Evolutionary conservation across 345 rosid genomes (phyloP).

Genomic region (Eucalyptus erythrocorys): DNA sequence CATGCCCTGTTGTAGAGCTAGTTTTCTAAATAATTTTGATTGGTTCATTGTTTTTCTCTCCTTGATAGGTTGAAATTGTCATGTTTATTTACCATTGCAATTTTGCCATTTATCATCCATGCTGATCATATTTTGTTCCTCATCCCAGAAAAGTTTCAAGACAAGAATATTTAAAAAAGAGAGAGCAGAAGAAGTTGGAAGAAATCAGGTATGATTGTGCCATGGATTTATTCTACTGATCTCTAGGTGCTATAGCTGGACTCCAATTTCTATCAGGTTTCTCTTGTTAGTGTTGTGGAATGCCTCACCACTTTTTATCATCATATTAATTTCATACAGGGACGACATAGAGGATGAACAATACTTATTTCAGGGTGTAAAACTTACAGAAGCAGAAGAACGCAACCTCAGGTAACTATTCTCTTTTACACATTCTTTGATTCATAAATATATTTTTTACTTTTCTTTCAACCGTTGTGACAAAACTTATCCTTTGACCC

Average conservation of each 20-base stretch:
- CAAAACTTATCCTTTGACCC: background rate
- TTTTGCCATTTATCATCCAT: background rate
- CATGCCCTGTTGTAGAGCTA: background rate
- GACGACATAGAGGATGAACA: slow-evolving; percentile 91
- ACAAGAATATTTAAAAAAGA: slow-evolving; percentile 83
- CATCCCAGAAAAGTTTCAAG: slow-evolving; percentile 71
- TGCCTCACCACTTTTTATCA: background rate
- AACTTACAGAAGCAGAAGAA: slow-evolving; percentile 63
- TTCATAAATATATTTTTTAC: background rate
- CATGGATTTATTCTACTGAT: background rate
- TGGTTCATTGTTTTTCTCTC: background rate
- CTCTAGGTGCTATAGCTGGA: background rate
- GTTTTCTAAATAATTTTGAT: background rate
- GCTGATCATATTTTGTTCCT: background rate
- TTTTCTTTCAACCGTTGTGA: background rate
- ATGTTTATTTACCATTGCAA: background rate
- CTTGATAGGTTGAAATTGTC: background rate
- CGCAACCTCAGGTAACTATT: slow-evolving; percentile 45
- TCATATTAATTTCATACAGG: slow-evolving; percentile 14
- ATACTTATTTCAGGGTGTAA: slow-evolving; percentile 66
- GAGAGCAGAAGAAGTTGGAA: slow-evolving; percentile 95
- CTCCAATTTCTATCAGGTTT: background rate
- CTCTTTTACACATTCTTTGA: background rate
- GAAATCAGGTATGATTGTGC: slow-evolving; percentile 52
- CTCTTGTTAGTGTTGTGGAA: background rate